Evolutionary conservation across 768 basidiomycete genomes (phyloP).

Genomic region (Russula emetica): DNA sequence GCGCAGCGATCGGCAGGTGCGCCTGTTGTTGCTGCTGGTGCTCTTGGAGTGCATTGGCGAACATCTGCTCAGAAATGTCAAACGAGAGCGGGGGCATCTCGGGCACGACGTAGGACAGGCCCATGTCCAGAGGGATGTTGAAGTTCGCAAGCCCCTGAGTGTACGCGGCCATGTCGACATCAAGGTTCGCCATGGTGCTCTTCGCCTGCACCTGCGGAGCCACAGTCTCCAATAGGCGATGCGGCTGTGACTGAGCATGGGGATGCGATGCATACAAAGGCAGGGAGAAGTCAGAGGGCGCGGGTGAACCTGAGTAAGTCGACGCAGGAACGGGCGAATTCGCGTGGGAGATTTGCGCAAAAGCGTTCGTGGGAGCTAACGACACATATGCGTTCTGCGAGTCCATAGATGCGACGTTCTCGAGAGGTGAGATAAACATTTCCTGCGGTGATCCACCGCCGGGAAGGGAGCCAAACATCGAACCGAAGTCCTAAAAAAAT

Average conservation of each 20-base stretch:
- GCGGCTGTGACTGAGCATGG: conserved; percentile 7
- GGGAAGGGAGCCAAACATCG: conserved; percentile 24
- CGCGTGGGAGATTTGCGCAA: not conserved
- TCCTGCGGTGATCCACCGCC: conserved; percentile 12
- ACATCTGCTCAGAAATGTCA: conserved; percentile 18
- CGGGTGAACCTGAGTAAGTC: conserved; percentile 27
- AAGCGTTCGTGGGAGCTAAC: not conserved
- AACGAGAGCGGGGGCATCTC: conserved; percentile 22
- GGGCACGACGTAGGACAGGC: conserved; percentile 18
- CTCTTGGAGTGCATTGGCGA: conserved; percentile 16
- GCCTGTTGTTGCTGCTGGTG: conserved; percentile 6
- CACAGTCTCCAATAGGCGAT: conserved; percentile 19
- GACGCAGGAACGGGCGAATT: conserved; percentile 23
- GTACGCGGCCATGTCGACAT: conserved; percentile 24
- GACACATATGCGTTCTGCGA: not conserved
- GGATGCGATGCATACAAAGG: conserved; percentile 22
- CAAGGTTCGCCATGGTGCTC: not conserved
- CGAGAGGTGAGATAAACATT: conserved; percentile 26
- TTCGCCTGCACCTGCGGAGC: not conserved
- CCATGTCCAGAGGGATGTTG: conserved; percentile 26
- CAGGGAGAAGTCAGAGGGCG: conserved; percentile 26
- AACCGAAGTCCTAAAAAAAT: conserved; percentile 18
- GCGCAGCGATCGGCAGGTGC: conserved; percentile 14
- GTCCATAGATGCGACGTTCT: conserved; percentile 8
- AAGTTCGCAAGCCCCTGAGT: conserved; percentile 23